Conservation (phyloP, 2,329 filamentous ascomycete genomes). For the Aureobasidium sp. region DNA sequence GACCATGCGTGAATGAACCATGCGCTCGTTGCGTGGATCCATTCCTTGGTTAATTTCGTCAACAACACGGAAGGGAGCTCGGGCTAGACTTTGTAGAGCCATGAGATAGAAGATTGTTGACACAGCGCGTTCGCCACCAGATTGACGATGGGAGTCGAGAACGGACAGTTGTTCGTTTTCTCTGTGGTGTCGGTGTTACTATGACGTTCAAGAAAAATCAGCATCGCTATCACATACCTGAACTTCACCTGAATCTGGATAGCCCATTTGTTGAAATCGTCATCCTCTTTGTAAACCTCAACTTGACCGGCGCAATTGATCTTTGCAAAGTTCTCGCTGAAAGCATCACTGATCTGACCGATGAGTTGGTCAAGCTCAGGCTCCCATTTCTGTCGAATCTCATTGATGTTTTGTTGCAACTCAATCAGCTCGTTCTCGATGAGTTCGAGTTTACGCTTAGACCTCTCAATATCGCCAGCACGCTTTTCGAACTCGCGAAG, state of each 20-base stretch:
- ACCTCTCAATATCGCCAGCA: slow-evolving; percentile 57
- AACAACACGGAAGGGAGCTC: slow-evolving; percentile 93
- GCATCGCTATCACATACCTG: slow-evolving; percentile 48
- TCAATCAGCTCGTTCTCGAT: slow-evolving; percentile 48
- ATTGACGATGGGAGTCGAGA: slow-evolving; percentile 87
- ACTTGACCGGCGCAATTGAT: slow-evolving; percentile 94
- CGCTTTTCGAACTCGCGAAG: slow-evolving; percentile 71
- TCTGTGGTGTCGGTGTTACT: slow-evolving; percentile 34
- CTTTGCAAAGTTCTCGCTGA: slow-evolving; percentile 85
- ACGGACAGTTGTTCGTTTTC: slow-evolving; percentile 76
- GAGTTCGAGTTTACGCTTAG: slow-evolving; percentile 52
- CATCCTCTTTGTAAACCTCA: slow-evolving; percentile 69
- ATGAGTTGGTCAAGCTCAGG: slow-evolving; percentile 72
- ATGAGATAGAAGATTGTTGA: slow-evolving; percentile 99
- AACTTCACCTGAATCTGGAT: slow-evolving; percentile 94
- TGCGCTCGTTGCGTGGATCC: slow-evolving; percentile 96
- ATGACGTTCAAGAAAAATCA: background rate
- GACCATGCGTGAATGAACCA: slow-evolving; percentile 97
- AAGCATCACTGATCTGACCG: slow-evolving; percentile 76
- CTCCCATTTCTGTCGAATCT: slow-evolving; percentile 70
- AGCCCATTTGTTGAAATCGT: slow-evolving; percentile 90
- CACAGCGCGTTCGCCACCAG: slow-evolving; percentile 89
- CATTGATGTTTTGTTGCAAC: slow-evolving; percentile 51
- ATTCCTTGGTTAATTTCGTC: slow-evolving; percentile 99
- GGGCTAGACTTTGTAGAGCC: slow-evolving; percentile 88